Evolutionary conservation across 1,284 basidiomycete genomes (phyloP), one percentile per base, ranked within the genome.

Genomic region (Apiotrichum montevideense): DNA sequence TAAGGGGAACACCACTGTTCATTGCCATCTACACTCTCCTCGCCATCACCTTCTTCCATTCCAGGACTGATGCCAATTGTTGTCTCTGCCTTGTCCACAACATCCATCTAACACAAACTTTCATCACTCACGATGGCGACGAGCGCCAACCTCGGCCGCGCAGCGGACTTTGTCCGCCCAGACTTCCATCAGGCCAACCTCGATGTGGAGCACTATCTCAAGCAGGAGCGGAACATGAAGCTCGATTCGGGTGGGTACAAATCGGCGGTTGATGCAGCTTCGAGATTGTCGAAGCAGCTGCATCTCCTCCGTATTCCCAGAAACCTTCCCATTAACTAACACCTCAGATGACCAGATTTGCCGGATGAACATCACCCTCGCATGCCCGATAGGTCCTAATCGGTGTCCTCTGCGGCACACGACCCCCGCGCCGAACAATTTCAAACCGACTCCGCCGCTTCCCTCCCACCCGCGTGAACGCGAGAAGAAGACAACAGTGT

Each of bases 111-210:
- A 21, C 21, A 21, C 21, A 21, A 21, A 21, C 21, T 21, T 21
- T 21, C 21, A 21, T 21, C 21, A 21, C 37, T 41, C 46, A 52
- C 35, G 1, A 59, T 57, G 44, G 53, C 63, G 11, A 56, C 61
- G 10, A 55, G 61, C 33, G 61, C 65, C 21, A 57, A 59, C 39
- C 61, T 74, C 6, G 72, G 72, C 11, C 58, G 67, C 44, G 67
- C 70, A 15, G 66, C 70, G 68, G 90, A 94, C 76, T 81, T 90
- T 61, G 81, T 95, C 48, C 79, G 85, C 62, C 90, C 90, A 5
- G 90, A 95, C 70, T 95, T 96, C 69, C 89, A 94, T 73, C 94
- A 98, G 73, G 88, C 91, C 68, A 91, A 89, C 71, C 87, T 97
- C 61, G 80, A 82, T 53, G 85, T 90, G 59, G 95, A 98, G 75